These are phyloP conservation scores for Aristolochia contorta DNA, from an alignment of 164 flowering plant genomes.

Conservation along the genomic window DNA sequence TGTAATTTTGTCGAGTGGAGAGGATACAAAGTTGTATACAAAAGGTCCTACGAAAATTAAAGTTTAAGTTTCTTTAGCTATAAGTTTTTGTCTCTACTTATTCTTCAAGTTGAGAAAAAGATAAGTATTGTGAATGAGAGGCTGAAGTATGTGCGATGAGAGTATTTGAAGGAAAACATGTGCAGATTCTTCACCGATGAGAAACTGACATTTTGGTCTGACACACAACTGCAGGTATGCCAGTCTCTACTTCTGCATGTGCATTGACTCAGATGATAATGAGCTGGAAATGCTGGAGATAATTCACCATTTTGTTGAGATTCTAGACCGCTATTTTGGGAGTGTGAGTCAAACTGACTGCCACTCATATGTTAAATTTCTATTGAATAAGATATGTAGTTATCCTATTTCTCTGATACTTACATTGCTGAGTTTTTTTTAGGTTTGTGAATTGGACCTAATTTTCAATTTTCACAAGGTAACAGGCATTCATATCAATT, in stretches of 20 bases:
- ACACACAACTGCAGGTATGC: conserved; percentile 46
- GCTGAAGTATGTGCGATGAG: too few species aligned
- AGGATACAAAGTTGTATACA: conserved; percentile 83
- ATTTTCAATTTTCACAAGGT: conserved; percentile 96
- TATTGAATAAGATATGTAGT: neutral
- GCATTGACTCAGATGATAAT: conserved; percentile 78
- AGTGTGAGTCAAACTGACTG: conserved; percentile 40
- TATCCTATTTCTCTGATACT: neutral
- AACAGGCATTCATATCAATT: neutral
- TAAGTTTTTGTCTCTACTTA: neutral
- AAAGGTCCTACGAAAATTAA: conserved; percentile 34
- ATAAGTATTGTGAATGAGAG: too few species aligned
- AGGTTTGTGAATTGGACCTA: conserved; percentile 86
- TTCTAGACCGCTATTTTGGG: conserved; percentile 90
- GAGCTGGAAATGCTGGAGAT: conserved; percentile 81
- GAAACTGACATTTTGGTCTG: neutral
- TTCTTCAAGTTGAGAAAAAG: neutral
- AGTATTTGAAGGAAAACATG: neutral
- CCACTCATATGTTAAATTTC: neutral
- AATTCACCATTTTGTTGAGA: conserved; percentile 87
- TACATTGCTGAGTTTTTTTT: conserved; percentile 1
- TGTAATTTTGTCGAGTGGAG: conserved; percentile 96
- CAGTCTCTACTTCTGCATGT: conserved; percentile 93
- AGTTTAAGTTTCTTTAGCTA: neutral
- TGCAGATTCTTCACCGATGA: neutral